A percentile compares a stretch with the other conserved stretches of the same genome.
Evolutionary conservation across 352 stramenopile genomes (phyloP).

Genomic region (Poterioochromonas sp.): DNA sequence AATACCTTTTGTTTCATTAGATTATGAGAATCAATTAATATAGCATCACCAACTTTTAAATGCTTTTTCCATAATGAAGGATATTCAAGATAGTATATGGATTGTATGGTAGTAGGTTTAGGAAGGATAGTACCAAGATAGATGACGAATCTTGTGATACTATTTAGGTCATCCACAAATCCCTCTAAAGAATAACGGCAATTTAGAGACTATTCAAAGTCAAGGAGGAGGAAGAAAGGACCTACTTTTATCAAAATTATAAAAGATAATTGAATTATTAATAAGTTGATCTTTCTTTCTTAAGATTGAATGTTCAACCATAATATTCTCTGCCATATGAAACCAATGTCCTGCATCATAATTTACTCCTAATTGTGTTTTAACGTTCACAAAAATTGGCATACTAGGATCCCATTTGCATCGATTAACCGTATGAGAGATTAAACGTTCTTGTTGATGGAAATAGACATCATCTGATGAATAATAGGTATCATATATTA

Average conservation of each 20-base stretch:
- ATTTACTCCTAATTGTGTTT: conserved; percentile 19
- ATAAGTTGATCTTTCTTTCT: background rate
- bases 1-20: no score
- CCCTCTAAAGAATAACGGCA: background rate
- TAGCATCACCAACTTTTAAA: no score
- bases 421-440: no score
- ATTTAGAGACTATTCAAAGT: background rate
- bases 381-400: background rate
- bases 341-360: conserved; percentile 30
- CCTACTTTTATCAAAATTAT: background rate
- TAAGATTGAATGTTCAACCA: background rate
- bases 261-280: background rate
- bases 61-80: no score
- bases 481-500: background rate
- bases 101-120: background rate
- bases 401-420: background rate
- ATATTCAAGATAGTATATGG: background rate
- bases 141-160: background rate
- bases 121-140: background rate
- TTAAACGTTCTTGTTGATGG: background rate
- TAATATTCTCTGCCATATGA: conserved; percentile 18
- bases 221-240: background rate
- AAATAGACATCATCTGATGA: background rate
- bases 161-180: conserved; percentile 7
- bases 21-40: no score